Percentiles rank a stretch among this genome's conserved stretches.
These are phyloP conservation scores for Penicillium canariense DNA, from an alignment of 495 filamentous ascomycete species.

Conservation along the genomic window DNA sequence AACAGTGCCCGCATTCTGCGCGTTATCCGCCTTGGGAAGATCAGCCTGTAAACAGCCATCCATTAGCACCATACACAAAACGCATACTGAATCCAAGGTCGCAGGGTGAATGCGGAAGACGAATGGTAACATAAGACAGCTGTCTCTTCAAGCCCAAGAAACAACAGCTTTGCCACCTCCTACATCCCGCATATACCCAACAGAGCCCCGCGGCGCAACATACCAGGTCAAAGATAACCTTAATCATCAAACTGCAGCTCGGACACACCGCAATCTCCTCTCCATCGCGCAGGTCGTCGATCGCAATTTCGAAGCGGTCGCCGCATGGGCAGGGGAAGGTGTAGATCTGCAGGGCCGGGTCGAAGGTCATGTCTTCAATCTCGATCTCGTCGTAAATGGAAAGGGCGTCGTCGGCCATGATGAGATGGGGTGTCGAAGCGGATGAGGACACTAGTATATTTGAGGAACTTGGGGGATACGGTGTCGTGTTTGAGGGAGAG, in stretches of 20 bases:
- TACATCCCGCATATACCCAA: too few species aligned
- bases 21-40: conserved; percentile 41
- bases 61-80: conserved; percentile 19
- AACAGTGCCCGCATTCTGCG: conserved; percentile 32
- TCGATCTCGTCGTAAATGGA: conserved; percentile 98
- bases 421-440: conserved; percentile 16
- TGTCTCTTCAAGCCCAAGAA: neutral
- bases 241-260: conserved; percentile 93
- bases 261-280: conserved; percentile 94
- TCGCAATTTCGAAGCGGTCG: conserved; percentile 91
- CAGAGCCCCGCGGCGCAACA: too few species aligned
- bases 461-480: neutral
- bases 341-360: conserved; percentile 78
- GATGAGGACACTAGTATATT: too few species aligned
- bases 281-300: conserved; percentile 80
- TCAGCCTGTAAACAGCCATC: conserved; percentile 36
- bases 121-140: neutral
- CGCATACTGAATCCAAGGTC: too few species aligned
- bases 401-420: conserved; percentile 65
- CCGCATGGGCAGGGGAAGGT: conserved; percentile 96
- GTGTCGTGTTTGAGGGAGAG: neutral
- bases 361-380: conserved; percentile 98
- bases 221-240: conserved; percentile 88
- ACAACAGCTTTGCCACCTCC: too few species aligned
- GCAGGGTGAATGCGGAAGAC: too few species aligned